These are phyloP conservation scores for Coriaria nepalensis DNA, from an alignment of 306 rosid species.

Conservation along the genomic window DNA sequence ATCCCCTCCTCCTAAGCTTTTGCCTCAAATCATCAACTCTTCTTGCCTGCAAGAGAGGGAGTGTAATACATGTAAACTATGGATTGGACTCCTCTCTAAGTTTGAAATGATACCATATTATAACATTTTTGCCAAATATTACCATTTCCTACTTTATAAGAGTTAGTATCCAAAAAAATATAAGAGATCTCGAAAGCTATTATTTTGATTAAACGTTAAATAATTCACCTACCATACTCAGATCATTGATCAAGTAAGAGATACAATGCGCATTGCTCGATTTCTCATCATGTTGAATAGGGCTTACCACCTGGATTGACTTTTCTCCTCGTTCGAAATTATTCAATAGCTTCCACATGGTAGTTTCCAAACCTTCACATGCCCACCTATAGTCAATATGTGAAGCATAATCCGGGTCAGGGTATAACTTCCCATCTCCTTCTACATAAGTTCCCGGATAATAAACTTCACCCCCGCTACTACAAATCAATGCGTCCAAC, in stretches of 20 bases:
- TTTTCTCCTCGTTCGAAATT: constrained; percentile 22
- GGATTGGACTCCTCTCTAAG: too few relatives aligned
- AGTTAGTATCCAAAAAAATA: neutral
- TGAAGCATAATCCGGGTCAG: constrained; percentile 49
- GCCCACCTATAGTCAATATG: constrained; percentile 67
- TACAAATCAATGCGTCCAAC: constrained; percentile 48
- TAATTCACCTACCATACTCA: constrained; percentile 26
- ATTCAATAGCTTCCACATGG: constrained; percentile 40
- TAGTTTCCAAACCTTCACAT: constrained; percentile 46
- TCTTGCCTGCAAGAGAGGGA: constrained; percentile 29
- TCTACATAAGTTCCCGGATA: constrained; percentile 36
- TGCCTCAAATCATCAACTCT: constrained; percentile 58
- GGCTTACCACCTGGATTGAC: constrained; percentile 10
- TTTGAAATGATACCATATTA: too few relatives aligned
- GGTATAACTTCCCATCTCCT: constrained; percentile 40
- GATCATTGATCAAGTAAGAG: constrained; percentile 40
- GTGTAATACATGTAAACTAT: too few relatives aligned
- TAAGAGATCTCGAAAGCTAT: neutral
- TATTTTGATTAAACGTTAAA: neutral
- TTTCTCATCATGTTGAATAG: constrained; percentile 31
- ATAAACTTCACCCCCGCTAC: constrained; percentile 58
- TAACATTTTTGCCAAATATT: too few relatives aligned
- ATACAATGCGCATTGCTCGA: constrained; percentile 54
- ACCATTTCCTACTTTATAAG: neutral
- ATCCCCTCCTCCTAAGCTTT: constrained; percentile 63